These are phyloP conservation scores for Talaromyces trachyspermus DNA, from an alignment of 495 filamentous ascomycete genomes.

Conservation along the genomic window DNA sequence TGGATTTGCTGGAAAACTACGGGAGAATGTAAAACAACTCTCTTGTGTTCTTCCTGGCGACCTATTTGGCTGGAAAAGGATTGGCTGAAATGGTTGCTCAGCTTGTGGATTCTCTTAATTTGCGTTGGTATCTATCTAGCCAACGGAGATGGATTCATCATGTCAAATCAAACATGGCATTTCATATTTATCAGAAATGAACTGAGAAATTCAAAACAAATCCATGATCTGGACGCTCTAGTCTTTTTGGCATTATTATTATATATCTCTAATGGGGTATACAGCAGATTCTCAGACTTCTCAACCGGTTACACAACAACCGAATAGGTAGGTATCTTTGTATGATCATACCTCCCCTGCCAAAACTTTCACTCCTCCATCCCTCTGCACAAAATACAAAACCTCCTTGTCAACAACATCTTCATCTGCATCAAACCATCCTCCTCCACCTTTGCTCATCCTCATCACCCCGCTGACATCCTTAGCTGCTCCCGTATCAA, in stretches of 20 bases:
- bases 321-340: slow-evolving; percentile 3
- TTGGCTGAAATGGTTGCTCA: slow-evolving; percentile 1
- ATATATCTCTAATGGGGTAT: too few relatives aligned
- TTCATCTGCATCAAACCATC: slow-evolving; percentile 24
- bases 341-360: slow-evolving; percentile 42
- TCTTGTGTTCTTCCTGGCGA: too few relatives aligned
- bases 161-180: slow-evolving; percentile 6
- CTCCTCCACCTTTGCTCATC: slow-evolving; percentile 54
- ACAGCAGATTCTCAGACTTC: too few relatives aligned
- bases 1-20: not conserved
- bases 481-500: slow-evolving; percentile 78
- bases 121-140: slow-evolving; percentile 1
- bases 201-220: slow-evolving; percentile 4
- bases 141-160: slow-evolving; percentile 5
- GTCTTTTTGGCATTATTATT: too few relatives aligned
- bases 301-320: not conserved
- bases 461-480: slow-evolving; percentile 89
- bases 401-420: slow-evolving; percentile 57
- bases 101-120: slow-evolving; percentile 1
- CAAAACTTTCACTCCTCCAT: slow-evolving; percentile 75
- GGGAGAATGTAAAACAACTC: too few relatives aligned
- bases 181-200: not conserved
- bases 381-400: slow-evolving; percentile 69
- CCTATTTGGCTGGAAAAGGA: too few relatives aligned
- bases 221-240: too few relatives aligned